phyloP scores from a whole-genome alignment of 2,329 filamentous ascomycete species.

The Clarireedia sp. region DNA sequence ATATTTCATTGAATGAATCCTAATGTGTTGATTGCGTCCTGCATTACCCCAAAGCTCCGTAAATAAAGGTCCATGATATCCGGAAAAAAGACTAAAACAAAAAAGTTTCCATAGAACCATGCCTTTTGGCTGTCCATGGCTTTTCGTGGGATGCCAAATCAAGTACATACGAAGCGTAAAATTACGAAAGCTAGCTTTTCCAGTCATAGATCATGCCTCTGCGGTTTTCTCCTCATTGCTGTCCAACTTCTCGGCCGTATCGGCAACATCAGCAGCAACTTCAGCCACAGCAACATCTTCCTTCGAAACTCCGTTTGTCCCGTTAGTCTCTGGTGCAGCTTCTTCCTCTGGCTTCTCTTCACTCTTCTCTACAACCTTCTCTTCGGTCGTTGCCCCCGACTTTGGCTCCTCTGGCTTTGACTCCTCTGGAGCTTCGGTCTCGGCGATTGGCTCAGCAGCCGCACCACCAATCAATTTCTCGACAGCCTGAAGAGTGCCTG shows the following conservation, averaged over 20 bases:
- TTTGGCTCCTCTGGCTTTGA: neutral
- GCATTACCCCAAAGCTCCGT: neutral
- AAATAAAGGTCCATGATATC: neutral
- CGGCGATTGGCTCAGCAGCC: constrained; percentile 14
- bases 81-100: neutral
- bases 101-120: neutral
- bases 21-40: neutral
- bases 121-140: neutral
- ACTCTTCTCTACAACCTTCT: neutral
- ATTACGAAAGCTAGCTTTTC: neutral
- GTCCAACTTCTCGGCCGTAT: constrained; percentile 34
- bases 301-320: constrained; percentile 17
- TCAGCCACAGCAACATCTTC: constrained; percentile 25
- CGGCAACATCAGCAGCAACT: constrained; percentile 35
- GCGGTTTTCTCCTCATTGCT: constrained; percentile 18
- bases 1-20: neutral
- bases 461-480: constrained; percentile 54
- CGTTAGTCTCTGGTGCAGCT: constrained; percentile 7
- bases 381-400: neutral
- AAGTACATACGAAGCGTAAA: neutral
- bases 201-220: neutral
- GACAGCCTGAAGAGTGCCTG: constrained; percentile 68
- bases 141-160: neutral
- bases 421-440: neutral
- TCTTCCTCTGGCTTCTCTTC: neutral